Evolutionary conservation across 352 stramenopile genomes (phyloP).

Genomic region (Globisporangium iwayamae): DNA sequence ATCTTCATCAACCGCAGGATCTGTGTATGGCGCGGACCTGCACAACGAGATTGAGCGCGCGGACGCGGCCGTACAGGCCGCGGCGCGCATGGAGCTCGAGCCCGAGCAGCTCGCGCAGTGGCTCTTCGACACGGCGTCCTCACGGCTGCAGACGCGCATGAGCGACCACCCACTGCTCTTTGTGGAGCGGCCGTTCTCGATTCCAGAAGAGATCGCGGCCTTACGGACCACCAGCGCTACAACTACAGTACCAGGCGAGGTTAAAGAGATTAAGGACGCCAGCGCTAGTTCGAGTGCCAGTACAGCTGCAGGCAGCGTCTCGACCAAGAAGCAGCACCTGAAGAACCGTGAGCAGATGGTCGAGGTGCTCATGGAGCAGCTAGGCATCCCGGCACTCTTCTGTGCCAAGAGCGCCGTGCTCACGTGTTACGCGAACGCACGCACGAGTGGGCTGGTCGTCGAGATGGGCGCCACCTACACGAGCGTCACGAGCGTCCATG

Average conservation of each 20-base stretch:
- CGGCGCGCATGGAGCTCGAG: conserved; percentile 54
- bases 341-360: conserved; percentile 60
- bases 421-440: conserved; percentile 78
- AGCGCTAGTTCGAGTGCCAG: not conserved
- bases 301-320: conserved; percentile 4
- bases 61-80: conserved; percentile 11
- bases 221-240: not conserved
- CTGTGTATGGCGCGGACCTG: conserved; percentile 18
- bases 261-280: conserved; percentile 5
- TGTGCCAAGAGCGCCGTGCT: conserved; percentile 80
- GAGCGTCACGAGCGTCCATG: conserved; percentile 71
- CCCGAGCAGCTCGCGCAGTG: conserved; percentile 60
- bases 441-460: conserved; percentile 74
- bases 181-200: conserved; percentile 60
- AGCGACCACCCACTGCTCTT: conserved; percentile 65
- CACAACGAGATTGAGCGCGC: conserved; percentile 19
- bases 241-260: not conserved
- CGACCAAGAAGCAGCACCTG: conserved; percentile 53
- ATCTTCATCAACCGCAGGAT: not conserved
- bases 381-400: conserved; percentile 71
- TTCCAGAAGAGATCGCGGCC: conserved; percentile 39
- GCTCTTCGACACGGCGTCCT: conserved; percentile 54
- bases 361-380: conserved; percentile 82
- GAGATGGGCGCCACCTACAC: conserved; percentile 79
- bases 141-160: conserved; percentile 45